phyloP scores from a whole-genome alignment of 2,329 filamentous ascomycete genomes.

The Aphanocladium album region DNA sequence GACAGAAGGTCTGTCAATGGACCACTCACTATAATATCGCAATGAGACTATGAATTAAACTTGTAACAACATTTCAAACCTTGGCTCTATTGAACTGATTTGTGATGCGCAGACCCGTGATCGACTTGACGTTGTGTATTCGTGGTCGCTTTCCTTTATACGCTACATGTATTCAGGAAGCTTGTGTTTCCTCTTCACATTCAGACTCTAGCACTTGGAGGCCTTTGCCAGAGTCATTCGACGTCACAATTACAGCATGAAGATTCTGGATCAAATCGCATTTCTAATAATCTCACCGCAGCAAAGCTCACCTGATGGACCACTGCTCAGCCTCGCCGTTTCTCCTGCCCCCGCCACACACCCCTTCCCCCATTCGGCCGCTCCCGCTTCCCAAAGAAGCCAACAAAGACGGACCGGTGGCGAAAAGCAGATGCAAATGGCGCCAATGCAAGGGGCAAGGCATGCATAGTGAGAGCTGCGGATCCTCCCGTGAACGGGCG shows the following conservation, averaged over 20 bases:
- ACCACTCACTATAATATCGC: conserved; percentile 11
- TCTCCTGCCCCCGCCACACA: background rate
- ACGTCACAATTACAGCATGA: background rate
- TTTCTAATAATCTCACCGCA: background rate
- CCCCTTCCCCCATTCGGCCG: background rate
- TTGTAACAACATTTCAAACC: background rate
- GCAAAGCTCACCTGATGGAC: background rate
- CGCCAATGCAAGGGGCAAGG: conserved; percentile 6
- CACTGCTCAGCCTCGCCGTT: background rate
- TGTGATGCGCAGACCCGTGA: too few relatives aligned
- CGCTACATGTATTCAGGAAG: too few relatives aligned
- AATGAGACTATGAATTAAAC: conserved; percentile 13
- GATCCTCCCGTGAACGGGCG: conserved; percentile 3
- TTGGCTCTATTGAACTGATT: too few relatives aligned
- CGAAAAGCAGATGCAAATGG: background rate
- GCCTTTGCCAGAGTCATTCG: background rate
- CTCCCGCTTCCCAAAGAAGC: background rate
- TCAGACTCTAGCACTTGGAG: background rate
- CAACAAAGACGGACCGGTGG: background rate
- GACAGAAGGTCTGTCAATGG: conserved; percentile 7
- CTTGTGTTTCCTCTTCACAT: background rate
- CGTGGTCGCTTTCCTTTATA: too few relatives aligned
- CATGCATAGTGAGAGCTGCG: background rate
- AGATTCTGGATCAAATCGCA: background rate
- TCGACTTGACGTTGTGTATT: too few relatives aligned